phyloP scores from a whole-genome alignment of 2,329 filamentous ascomycete species.

The Neospermospora avenae region DNA sequence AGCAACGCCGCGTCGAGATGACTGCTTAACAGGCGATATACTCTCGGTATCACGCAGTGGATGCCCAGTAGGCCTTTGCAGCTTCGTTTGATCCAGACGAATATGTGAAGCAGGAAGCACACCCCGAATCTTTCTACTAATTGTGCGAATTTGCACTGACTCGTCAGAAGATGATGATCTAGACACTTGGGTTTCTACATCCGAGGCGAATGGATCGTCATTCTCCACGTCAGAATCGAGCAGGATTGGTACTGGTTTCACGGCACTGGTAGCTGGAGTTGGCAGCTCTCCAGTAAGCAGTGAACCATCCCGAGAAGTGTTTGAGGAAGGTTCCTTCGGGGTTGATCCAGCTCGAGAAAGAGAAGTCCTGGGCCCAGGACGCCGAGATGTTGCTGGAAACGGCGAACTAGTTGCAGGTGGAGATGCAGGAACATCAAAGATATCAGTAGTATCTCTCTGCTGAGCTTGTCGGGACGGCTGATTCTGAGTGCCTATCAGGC shows the following conservation, averaged over 20 bases:
- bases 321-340: slow-evolving; percentile 21
- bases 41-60: slow-evolving; percentile 14
- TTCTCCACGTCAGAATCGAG: slow-evolving; percentile 23
- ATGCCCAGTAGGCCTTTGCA: slow-evolving; percentile 23
- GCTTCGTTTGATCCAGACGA: slow-evolving; percentile 49
- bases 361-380: not conserved
- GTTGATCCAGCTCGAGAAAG: slow-evolving; percentile 20
- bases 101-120: slow-evolving; percentile 67
- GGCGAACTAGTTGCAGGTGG: slow-evolving; percentile 40
- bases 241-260: slow-evolving; percentile 20
- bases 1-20: slow-evolving; percentile 32
- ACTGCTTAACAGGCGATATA: slow-evolving; percentile 19
- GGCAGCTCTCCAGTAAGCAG: slow-evolving; percentile 17
- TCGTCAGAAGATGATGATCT: slow-evolving; percentile 30
- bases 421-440: slow-evolving; percentile 41
- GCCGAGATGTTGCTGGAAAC: slow-evolving; percentile 10
- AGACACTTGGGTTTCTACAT: slow-evolving; percentile 4
- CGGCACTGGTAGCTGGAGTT: slow-evolving; percentile 34
- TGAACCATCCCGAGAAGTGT: slow-evolving; percentile 9
- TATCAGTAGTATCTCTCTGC: not conserved
- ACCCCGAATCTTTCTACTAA: slow-evolving; percentile 46
- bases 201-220: slow-evolving; percentile 26
- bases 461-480: slow-evolving; percentile 11
- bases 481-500: slow-evolving; percentile 25
- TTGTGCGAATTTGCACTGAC: slow-evolving; percentile 27